Evolutionary conservation across 116 monocot genomes (phyloP), one percentile per base, ranked within the genome.

Genomic region (Dioscorea cayenensis): DNA sequence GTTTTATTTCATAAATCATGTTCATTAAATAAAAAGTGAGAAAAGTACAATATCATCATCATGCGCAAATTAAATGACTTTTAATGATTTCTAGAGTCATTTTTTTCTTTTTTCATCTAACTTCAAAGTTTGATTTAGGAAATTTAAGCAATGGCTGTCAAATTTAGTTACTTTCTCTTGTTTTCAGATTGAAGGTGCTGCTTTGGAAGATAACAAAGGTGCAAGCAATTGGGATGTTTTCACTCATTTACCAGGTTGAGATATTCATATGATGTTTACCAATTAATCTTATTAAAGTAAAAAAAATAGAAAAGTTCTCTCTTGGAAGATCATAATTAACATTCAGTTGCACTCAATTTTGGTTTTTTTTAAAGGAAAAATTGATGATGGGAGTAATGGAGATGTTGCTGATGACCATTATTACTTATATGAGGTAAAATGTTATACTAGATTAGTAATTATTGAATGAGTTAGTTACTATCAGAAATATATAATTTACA

Each of bases 171-270:
- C 43, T 43, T 12, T 8, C 0, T 12, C 32, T 36, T 11, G 5
- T 36, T 58, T 71, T 36, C 71, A 87, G 91, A 79, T 87, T 65
- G 91, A 91, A 73, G 91, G 87, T 61, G 87, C 85, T 48, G 76
- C 76, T 70, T 60, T 75, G 68, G 85, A 85, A 60, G 91, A 66
- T 35, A 81, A 85, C 64, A 87, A 85, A 65, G 48, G 83, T 28
- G 20, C 67, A 36, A 87, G 83, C 81, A 91, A 87, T 67, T 91
- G 91, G 91, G 91, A 91, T 62, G 73, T 81, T 12, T 91, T 87
- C 74, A 71, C 78, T 25, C 82, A 79, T 28, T 28, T 71, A 23
- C 77, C 83, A 50, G 83, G 91, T n/a, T 85, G 71, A 73, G 29
- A 51, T 60, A 17, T 75, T 13, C 4, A 55, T 55, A 5, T 16